These are phyloP conservation scores for Calonectria ilicicola DNA, from an alignment of 2,329 filamentous ascomycete genomes.

Conservation along the genomic window DNA sequence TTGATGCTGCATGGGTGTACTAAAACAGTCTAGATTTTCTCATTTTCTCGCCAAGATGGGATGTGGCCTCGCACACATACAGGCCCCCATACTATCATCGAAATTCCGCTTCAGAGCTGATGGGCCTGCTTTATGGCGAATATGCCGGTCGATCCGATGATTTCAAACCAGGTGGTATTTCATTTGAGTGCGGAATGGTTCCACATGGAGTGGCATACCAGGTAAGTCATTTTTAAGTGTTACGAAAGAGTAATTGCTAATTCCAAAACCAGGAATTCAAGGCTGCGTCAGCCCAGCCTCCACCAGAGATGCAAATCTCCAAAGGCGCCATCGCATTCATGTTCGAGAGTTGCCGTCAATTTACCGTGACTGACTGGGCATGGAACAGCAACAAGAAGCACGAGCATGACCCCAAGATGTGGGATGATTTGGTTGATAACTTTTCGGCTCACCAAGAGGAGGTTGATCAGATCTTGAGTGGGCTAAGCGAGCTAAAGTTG, in stretches of 20 bases:
- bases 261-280: conserved; percentile 32
- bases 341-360: conserved; percentile 41
- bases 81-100: conserved; percentile 75
- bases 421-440: conserved; percentile 40
- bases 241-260: not conserved
- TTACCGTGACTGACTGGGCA: conserved; percentile 40
- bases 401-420: conserved; percentile 42
- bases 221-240: not conserved
- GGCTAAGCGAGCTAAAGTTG: not conserved
- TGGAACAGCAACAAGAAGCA: conserved; percentile 42
- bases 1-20: too few species aligned
- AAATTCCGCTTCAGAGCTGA: conserved; percentile 68
- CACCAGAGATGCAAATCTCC: conserved; percentile 36
- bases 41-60: conserved; percentile 75
- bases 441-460: conserved; percentile 38
- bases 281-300: conserved; percentile 34
- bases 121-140: conserved; percentile 60
- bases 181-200: conserved; percentile 31
- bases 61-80: conserved; percentile 71
- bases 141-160: conserved; percentile 42
- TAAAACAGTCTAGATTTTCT: conserved; percentile 64
- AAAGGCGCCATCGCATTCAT: conserved; percentile 40
- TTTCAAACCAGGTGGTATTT: conserved; percentile 29
- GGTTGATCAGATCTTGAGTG: conserved; percentile 29
- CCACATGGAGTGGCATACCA: conserved; percentile 34